phyloP scores from a whole-genome alignment of 768 basidiomycete genomes.

The Boletellus emodensis region DNA sequence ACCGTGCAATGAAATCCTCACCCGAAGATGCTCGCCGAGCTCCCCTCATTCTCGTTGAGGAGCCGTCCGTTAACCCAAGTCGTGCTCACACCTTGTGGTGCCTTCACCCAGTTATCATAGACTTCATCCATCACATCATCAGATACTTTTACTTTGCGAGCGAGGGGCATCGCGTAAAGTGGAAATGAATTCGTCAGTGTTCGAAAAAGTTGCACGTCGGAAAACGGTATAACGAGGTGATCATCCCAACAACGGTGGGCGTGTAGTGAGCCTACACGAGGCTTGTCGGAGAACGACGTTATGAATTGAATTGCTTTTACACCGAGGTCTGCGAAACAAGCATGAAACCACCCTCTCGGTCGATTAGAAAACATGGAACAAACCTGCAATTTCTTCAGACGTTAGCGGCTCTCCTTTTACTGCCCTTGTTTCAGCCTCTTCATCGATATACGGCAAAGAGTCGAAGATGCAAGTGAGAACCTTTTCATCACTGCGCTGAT shows the following conservation, averaged over 20 bases:
- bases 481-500: conserved; percentile 19
- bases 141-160: conserved; percentile 61
- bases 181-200: conserved; percentile 87
- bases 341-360: not conserved
- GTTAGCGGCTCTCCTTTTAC: conserved; percentile 43
- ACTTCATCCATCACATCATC: conserved; percentile 53
- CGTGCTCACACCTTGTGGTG: conserved; percentile 48
- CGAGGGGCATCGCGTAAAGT: conserved; percentile 70
- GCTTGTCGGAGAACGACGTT: conserved; percentile 48
- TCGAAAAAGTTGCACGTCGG: conserved; percentile 37
- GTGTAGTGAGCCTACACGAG: conserved; percentile 35
- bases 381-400: conserved; percentile 54
- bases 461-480: conserved; percentile 28
- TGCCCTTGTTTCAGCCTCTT: conserved; percentile 30
- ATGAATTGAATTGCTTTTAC: conserved; percentile 74
- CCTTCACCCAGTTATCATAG: conserved; percentile 48
- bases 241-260: conserved; percentile 19
- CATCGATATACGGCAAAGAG: conserved; percentile 27
- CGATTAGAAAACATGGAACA: conserved; percentile 13
- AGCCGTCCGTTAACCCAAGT: conserved; percentile 81
- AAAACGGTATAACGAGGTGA: conserved; percentile 8
- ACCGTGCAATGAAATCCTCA: conserved; percentile 23
- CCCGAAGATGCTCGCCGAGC: conserved; percentile 52
- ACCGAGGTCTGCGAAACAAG: conserved; percentile 50
- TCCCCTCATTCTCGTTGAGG: conserved; percentile 59